Percentiles rank a stretch among this genome's conserved stretches.
phyloP scores from a whole-genome alignment of 768 basidiomycete species.

The Leccinellum albellum region DNA sequence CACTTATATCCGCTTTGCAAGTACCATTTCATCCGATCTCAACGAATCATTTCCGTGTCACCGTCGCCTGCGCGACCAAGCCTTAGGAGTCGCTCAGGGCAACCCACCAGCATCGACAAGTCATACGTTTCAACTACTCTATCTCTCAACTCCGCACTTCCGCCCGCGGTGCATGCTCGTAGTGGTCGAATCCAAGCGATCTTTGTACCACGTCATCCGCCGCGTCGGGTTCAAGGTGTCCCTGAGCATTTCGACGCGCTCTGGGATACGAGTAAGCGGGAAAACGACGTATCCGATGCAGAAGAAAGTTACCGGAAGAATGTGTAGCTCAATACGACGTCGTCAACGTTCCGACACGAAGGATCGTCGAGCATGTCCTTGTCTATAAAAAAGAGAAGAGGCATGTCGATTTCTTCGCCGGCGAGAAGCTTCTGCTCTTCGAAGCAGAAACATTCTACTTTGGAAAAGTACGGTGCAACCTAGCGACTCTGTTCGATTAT shows the following conservation, averaged over 20 bases:
- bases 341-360: conserved; percentile 77
- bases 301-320: conserved; percentile 75
- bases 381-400: conserved; percentile 97
- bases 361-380: conserved; percentile 95
- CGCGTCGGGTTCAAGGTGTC: conserved; percentile 90
- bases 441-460: conserved; percentile 99
- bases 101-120: background rate
- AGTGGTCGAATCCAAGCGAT: conserved; percentile 71
- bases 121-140: background rate
- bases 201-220: conserved; percentile 71
- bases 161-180: conserved; percentile 41
- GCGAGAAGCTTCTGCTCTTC: conserved; percentile 96
- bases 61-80: background rate
- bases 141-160: background rate
- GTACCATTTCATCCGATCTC: background rate
- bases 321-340: conserved; percentile 93
- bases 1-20: background rate
- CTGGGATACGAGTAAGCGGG: conserved; percentile 36
- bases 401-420: conserved; percentile 97
- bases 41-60: background rate
- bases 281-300: background rate
- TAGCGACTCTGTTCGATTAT: conserved; percentile 27
- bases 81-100: background rate
- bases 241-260: conserved; percentile 78
- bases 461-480: conserved; percentile 98